A percentile compares a stretch with the other conserved stretches of the same genome.
phyloP scores from a whole-genome alignment of 2,329 filamentous ascomycete genomes.

The Graphiopsis chlorocephala region DNA sequence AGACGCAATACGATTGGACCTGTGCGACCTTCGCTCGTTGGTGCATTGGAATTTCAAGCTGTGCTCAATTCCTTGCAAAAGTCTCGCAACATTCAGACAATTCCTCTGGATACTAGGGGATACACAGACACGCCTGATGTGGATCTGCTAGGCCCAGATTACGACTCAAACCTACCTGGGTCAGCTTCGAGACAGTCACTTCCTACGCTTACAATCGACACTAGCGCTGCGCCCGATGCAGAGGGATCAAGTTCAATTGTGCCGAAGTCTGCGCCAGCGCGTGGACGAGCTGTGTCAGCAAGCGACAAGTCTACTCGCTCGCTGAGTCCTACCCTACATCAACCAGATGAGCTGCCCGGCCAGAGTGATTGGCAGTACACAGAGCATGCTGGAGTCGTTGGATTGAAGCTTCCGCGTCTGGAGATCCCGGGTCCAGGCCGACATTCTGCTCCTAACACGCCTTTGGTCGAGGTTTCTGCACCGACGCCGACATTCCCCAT shows the following conservation, averaged over 20 bases:
- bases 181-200: slow-evolving; percentile 38
- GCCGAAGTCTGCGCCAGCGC: slow-evolving; percentile 25
- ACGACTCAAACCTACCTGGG: slow-evolving; percentile 49
- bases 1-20: slow-evolving; percentile 74
- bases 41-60: slow-evolving; percentile 88
- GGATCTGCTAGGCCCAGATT: slow-evolving; percentile 47
- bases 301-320: slow-evolving; percentile 53
- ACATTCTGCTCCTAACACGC: slow-evolving; percentile 11
- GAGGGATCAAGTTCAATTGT: slow-evolving; percentile 27
- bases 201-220: slow-evolving; percentile 2
- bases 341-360: not conserved
- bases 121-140: slow-evolving; percentile 64
- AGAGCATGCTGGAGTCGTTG: slow-evolving; percentile 6
- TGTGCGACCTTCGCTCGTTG: slow-evolving; percentile 88
- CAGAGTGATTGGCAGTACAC: not conserved
- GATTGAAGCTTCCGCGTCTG: slow-evolving; percentile 3
- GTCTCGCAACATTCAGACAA: slow-evolving; percentile 71
- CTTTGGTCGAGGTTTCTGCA: slow-evolving; percentile 9
- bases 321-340: slow-evolving; percentile 39
- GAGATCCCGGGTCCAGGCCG: slow-evolving; percentile 7
- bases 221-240: not conserved
- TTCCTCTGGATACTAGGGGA: slow-evolving; percentile 65
- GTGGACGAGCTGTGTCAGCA: slow-evolving; percentile 54
- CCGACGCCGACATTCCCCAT: slow-evolving; percentile 11
- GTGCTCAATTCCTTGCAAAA: slow-evolving; percentile 83